Evolutionary conservation across 306 rosid species (phyloP).

Genomic region (Lupinus albus): DNA sequence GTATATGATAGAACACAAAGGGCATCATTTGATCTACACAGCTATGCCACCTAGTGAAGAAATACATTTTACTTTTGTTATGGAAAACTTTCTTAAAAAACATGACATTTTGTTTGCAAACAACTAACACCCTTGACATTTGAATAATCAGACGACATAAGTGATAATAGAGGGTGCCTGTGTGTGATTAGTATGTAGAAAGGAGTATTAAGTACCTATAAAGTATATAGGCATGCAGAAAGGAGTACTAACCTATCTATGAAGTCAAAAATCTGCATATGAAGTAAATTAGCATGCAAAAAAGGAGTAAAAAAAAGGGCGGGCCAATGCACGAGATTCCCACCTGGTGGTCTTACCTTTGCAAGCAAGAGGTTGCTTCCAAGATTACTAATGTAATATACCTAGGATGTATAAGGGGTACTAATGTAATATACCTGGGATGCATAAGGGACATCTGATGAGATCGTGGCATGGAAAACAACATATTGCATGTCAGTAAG

Average conservation of each 20-base stretch:
- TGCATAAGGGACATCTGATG: constrained; percentile 79
- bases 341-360: too few species aligned
- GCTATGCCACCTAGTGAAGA: neutral
- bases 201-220: neutral
- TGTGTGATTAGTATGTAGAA: constrained; percentile 3
- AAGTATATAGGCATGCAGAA: neutral
- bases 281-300: neutral
- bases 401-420: too few species aligned
- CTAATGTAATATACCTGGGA: constrained; percentile 56
- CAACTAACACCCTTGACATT: neutral
- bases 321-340: too few species aligned
- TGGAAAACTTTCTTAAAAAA: constrained; percentile 7
- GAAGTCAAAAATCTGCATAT: neutral
- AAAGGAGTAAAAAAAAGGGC: too few species aligned
- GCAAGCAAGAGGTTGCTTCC: too few species aligned
- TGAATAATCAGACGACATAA: constrained; percentile 1
- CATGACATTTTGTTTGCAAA: neutral
- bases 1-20: too few species aligned
- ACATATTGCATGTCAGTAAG: constrained; percentile 87
- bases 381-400: too few species aligned
- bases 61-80: too few species aligned
- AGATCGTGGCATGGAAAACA: constrained; percentile 78
- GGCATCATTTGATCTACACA: neutral
- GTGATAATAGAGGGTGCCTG: neutral
- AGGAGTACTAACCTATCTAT: neutral